Evolutionary conservation across 2,329 filamentous ascomycete species (phyloP).

Genomic region (Penicillium polonicum): DNA sequence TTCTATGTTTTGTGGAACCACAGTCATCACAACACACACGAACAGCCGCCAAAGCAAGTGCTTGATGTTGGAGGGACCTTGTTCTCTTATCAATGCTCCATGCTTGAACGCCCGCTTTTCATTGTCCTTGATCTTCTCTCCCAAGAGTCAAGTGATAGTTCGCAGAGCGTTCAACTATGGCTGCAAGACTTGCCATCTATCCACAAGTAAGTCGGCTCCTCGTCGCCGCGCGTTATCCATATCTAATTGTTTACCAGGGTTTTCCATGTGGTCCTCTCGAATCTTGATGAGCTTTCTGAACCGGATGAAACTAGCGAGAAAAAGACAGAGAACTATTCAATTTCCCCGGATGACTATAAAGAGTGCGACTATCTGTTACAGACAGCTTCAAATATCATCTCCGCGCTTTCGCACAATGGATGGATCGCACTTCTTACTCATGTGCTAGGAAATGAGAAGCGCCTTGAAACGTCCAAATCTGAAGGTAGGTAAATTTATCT

Average conservation of each 20-base stretch:
- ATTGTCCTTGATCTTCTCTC: constrained; percentile 75
- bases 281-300: constrained; percentile 35
- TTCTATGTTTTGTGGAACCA: constrained; percentile 47
- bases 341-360: constrained; percentile 63
- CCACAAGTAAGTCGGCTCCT: constrained; percentile 43
- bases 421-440: constrained; percentile 71
- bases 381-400: constrained; percentile 70
- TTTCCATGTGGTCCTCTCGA: constrained; percentile 38
- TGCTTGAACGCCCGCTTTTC: constrained; percentile 79
- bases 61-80: constrained; percentile 30
- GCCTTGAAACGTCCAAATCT: constrained; percentile 44
- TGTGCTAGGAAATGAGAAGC: constrained; percentile 50
- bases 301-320: constrained; percentile 21
- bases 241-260: constrained; percentile 32
- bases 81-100: constrained; percentile 48
- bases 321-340: constrained; percentile 47
- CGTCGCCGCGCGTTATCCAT: not conserved
- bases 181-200: constrained; percentile 59
- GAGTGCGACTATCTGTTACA: constrained; percentile 76
- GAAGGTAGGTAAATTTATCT: constrained; percentile 46
- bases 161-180: constrained; percentile 77
- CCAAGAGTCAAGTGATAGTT: constrained; percentile 70
- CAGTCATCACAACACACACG: constrained; percentile 41
- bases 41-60: constrained; percentile 36
- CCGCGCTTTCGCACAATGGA: constrained; percentile 65